Conservation (phyloP, 257 asterid species). For the Ajuga chamaepitys region DNA sequence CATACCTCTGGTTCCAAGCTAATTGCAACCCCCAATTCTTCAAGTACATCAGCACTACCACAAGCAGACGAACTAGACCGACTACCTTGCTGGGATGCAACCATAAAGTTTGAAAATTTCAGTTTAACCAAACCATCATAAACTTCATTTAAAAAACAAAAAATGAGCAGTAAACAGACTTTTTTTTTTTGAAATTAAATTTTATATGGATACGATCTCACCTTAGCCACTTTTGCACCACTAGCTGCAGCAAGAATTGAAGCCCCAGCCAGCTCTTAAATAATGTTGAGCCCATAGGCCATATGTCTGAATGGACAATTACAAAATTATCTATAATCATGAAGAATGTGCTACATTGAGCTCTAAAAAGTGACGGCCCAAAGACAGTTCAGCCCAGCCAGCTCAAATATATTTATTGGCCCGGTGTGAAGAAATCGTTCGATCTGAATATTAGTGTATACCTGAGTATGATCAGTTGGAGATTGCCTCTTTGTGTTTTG, state of each 20-base stretch:
- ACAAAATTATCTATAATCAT: no score
- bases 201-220: no score
- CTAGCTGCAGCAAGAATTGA: slow-evolving; percentile 95
- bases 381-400: no score
- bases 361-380: no score
- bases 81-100: slow-evolving; percentile 72
- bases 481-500: slow-evolving; percentile 36
- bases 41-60: slow-evolving; percentile 97
- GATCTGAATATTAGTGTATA: slow-evolving; percentile 15
- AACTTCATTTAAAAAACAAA: background rate
- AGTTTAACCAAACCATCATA: background rate
- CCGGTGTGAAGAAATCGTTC: background rate
- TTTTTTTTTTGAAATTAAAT: background rate
- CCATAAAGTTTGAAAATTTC: background rate
- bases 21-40: slow-evolving; percentile 73
- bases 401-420: no score
- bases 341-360: no score
- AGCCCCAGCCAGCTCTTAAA: no score
- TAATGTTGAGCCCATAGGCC: no score
- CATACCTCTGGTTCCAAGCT: slow-evolving; percentile 84
- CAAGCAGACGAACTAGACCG: slow-evolving; percentile 98
- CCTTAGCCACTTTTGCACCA: slow-evolving; percentile 97
- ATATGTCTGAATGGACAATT: no score
- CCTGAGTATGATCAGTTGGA: slow-evolving; percentile 91
- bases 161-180: background rate